A percentile compares a stretch with the other conserved stretches of the same genome.
These are phyloP conservation scores for Yamadazyma paraphyllophila DNA, from an alignment of 805 yeast genomes.

Conservation along the genomic window DNA sequence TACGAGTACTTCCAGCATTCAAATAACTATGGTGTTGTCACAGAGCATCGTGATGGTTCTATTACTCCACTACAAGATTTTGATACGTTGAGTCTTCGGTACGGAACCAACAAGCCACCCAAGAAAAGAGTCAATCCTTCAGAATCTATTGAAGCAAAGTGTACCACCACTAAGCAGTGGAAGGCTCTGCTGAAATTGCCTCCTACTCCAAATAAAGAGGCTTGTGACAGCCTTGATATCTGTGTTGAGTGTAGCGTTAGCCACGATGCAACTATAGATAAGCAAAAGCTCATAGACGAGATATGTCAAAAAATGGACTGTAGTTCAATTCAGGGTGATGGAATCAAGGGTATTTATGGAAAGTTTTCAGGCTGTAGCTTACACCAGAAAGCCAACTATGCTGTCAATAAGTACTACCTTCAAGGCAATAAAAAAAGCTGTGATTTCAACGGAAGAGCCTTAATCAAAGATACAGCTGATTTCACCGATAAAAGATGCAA, in stretches of 20 bases:
- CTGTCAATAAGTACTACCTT: conserved; percentile 35
- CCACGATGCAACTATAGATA: conserved; percentile 23
- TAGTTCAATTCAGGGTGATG: conserved; percentile 34
- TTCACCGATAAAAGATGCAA: conserved; percentile 3
- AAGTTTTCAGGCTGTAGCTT: conserved; percentile 38
- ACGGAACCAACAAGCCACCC: conserved; percentile 11
- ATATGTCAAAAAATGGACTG: conserved; percentile 41
- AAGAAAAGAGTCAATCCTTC: conserved; percentile 20
- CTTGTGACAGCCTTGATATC: conserved; percentile 45
- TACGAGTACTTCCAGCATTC: conserved; percentile 37
- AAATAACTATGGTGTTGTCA: conserved; percentile 37
- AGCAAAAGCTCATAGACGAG: conserved; percentile 22
- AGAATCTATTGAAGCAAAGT: not conserved
- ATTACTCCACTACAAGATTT: conserved; percentile 28
- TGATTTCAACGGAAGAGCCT: conserved; percentile 22
- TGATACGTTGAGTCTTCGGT: conserved; percentile 24
- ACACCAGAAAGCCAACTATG: conserved; percentile 39
- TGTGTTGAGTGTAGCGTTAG: conserved; percentile 36
- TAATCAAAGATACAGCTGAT: conserved; percentile 4
- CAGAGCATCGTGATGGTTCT: conserved; percentile 23
- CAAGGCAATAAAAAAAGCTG: conserved; percentile 21
- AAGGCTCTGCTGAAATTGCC: conserved; percentile 30
- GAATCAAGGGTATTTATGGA: conserved; percentile 41
- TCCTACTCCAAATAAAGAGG: conserved; percentile 38
- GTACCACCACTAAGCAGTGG: conserved; percentile 15